Percentiles rank a stretch among this genome's conserved stretches.
These are phyloP conservation scores for Aspergillus sp. DNA, from an alignment of 2,329 filamentous ascomycete species.

Conservation along the genomic window DNA sequence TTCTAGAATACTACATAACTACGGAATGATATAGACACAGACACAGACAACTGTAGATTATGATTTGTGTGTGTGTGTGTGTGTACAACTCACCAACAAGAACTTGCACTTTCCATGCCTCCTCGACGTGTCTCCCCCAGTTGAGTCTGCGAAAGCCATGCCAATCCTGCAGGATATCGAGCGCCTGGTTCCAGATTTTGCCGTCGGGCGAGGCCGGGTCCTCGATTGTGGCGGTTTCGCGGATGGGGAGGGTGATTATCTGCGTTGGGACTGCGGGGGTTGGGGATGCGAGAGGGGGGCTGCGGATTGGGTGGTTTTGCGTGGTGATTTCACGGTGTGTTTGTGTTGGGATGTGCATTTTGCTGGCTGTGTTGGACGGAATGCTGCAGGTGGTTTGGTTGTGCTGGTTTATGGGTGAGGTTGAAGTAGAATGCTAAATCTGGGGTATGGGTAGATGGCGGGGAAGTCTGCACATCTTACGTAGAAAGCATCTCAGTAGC, in stretches of 20 bases:
- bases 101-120: conserved; percentile 28
- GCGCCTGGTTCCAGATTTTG: conserved; percentile 21
- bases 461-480: too few species aligned
- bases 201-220: conserved; percentile 53
- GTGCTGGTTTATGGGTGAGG: too few species aligned
- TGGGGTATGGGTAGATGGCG: too few species aligned
- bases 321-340: not conserved
- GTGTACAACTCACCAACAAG: conserved; percentile 23
- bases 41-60: too few species aligned
- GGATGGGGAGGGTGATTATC: conserved; percentile 39
- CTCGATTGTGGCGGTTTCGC: conserved; percentile 45
- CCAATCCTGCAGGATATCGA: conserved; percentile 20
- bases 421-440: too few species aligned
- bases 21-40: not conserved
- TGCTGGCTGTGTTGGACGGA: too few species aligned
- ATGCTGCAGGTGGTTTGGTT: too few species aligned
- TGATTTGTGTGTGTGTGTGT: too few species aligned
- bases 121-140: conserved; percentile 33
- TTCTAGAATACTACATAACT: too few species aligned
- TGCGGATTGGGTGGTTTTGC: not conserved
- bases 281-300: not conserved
- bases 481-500: too few species aligned
- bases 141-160: conserved; percentile 27
- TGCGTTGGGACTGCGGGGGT: conserved; percentile 16
- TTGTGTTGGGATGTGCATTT: too few species aligned